Evolutionary conservation across 257 asterid species (phyloP), one percentile per base, ranked within the genome.

Genomic region (Sherardia arvensis): DNA sequence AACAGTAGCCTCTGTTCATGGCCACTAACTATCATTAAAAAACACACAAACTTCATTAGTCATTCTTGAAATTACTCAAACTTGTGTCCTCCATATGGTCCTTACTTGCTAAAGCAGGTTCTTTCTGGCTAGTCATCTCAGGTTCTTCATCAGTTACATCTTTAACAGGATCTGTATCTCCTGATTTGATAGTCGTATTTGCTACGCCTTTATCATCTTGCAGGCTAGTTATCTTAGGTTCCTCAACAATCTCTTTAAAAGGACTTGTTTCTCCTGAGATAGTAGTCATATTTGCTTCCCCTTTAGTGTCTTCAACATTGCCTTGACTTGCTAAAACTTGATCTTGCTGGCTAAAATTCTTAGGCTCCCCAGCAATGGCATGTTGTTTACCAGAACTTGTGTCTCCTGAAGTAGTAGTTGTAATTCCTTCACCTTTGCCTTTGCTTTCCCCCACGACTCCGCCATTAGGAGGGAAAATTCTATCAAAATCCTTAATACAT

Each of bases 91-190:
- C 92, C 90, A 81, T 32, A 32, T 32, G 34, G 34, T 8, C 34
- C 34, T 32, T 32, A 8, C 34, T 32, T 32, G 34, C 34, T 32
- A 32, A 32, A 32, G 34, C 4, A 32, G 4, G 66, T n/a, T n/a
- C n/a, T n/a, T n/a, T n/a, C n/a, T n/a, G n/a, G 98, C 96, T 38
- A 84, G 60, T 71, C 83, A 95, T 59, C 92, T 77, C 65, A 88
- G 79, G n/a, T 80, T 95, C 78, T 68, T 81, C 74, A 80, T 40
- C 92, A 91, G 81, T 14, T 92, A 84, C 77, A 75, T 84, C 1
- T 85, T 91, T 3, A 30, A 88, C 82, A 0, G 96, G 77, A 75
- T 79, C 79, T 76, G 64, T 64, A 34, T 73, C 83, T 30, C 61
- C 70, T 0, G 85, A 72, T 58, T 81, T 61, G 51, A 74, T 33